phyloP scores from a whole-genome alignment of 2,329 filamentous ascomycete genomes.

The Elsinoe arachidis region DNA sequence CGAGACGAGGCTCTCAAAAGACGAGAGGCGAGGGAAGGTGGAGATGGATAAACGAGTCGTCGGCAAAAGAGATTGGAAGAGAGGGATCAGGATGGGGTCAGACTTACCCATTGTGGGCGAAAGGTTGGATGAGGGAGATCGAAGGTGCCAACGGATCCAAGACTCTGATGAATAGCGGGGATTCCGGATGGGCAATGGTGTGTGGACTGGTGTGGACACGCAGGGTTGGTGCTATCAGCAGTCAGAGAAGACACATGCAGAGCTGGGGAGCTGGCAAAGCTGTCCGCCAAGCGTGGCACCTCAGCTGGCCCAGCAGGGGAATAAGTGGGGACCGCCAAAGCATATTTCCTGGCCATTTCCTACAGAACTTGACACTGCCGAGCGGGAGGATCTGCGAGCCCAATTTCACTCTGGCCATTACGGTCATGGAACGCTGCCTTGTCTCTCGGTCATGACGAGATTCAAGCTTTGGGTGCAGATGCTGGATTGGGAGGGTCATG shows the following conservation, averaged over 20 bases:
- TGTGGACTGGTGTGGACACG: neutral
- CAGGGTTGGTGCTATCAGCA: conserved; percentile 1
- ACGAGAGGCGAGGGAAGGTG: conserved; percentile 14
- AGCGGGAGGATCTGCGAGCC: conserved; percentile 1
- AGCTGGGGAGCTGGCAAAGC: neutral
- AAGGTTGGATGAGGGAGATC: conserved; percentile 4
- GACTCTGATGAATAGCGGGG: conserved; percentile 11
- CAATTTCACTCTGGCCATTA: conserved; percentile 6
- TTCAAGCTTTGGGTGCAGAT: conserved; percentile 5
- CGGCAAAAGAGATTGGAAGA: conserved; percentile 5
- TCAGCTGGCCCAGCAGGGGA: neutral
- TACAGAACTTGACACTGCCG: neutral
- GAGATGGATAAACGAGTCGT: conserved; percentile 10
- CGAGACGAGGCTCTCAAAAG: neutral
- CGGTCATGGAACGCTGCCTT: neutral
- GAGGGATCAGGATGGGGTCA: conserved; percentile 12
- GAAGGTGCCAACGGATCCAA: conserved; percentile 9
- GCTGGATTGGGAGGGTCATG: neutral
- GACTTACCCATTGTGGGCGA: conserved; percentile 17
- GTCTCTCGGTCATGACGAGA: neutral
- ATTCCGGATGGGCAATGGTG: conserved; percentile 4
- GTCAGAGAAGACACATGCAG: neutral
- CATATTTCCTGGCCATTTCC: too few relatives aligned
- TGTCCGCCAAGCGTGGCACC: neutral
- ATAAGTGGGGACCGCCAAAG: neutral